Evolutionary conservation across 352 stramenopile genomes (phyloP).

Genomic region (Pythium coloratum): DNA sequence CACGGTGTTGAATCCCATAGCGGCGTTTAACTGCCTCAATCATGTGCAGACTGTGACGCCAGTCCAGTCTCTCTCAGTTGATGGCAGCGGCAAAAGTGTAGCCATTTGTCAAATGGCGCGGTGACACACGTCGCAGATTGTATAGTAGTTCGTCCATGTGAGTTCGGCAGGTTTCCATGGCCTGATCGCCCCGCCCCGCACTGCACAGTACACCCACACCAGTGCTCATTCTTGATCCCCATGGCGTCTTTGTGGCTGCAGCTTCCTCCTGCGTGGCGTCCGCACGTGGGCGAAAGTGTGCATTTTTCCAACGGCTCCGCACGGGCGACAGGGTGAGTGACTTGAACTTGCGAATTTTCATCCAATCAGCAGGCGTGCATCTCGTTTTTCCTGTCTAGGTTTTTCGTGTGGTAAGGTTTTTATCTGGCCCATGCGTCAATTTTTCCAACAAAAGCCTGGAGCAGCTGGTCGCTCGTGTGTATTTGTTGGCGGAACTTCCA

Average conservation of each 20-base stretch:
- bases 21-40: no score
- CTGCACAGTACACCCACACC: no score
- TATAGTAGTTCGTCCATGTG: background rate
- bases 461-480: background rate
- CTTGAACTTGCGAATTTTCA: background rate
- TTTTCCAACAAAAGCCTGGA: background rate
- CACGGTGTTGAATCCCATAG: no score
- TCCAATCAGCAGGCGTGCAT: background rate
- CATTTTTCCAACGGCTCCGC: background rate
- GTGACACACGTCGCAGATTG: background rate
- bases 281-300: background rate
- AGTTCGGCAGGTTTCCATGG: no score
- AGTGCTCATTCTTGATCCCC: no score
- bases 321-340: conserved; percentile 1
- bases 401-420: background rate
- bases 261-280: no score
- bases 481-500: conserved; percentile 4
- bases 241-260: no score
- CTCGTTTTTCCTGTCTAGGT: background rate
- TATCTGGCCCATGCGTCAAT: background rate
- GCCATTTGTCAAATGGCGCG: background rate
- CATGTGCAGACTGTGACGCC: no score
- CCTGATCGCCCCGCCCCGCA: no score
- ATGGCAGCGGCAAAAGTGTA: background rate
- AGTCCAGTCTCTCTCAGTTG: no score